These are phyloP conservation scores for Xylaria sp. DNA, from an alignment of 2,329 filamentous ascomycete genomes.

Conservation along the genomic window DNA sequence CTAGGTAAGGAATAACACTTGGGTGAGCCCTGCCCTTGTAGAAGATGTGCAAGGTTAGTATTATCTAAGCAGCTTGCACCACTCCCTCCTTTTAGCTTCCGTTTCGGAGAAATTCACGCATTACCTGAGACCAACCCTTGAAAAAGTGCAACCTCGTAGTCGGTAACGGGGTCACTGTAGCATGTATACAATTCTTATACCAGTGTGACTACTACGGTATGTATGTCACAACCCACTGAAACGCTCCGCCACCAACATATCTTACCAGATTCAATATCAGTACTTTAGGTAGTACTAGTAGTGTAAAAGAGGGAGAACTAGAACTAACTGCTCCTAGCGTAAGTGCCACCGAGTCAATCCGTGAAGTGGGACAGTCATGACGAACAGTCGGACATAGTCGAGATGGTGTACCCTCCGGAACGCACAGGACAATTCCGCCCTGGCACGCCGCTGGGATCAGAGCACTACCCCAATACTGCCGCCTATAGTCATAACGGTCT, in stretches of 20 bases:
- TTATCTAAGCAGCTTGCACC: conserved; percentile 37
- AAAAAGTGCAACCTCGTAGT: conserved; percentile 38
- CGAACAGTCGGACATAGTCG: neutral
- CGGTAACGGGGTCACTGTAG: neutral
- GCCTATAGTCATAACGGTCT: neutral
- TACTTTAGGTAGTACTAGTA: neutral
- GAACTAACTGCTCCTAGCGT: neutral
- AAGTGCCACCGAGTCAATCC: neutral
- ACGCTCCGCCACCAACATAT: neutral
- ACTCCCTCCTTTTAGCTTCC: neutral
- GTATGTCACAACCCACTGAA: conserved; percentile 3
- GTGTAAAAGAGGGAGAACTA: neutral
- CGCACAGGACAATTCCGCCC: neutral
- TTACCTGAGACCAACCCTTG: conserved; percentile 47
- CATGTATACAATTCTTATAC: neutral
- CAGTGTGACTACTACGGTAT: neutral
- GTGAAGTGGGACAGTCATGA: neutral
- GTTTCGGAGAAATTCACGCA: conserved; percentile 28
- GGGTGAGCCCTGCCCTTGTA: conserved; percentile 1
- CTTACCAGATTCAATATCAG: neutral
- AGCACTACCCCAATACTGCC: neutral
- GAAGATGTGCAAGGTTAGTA: neutral
- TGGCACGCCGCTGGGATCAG: neutral
- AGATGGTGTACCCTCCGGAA: neutral
- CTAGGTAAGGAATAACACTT: too few relatives aligned